Percentiles rank a stretch among this genome's conserved stretches.
Evolutionary conservation across 2,329 filamentous ascomycete genomes (phyloP).

Genomic region (Blastomyces silverae): DNA sequence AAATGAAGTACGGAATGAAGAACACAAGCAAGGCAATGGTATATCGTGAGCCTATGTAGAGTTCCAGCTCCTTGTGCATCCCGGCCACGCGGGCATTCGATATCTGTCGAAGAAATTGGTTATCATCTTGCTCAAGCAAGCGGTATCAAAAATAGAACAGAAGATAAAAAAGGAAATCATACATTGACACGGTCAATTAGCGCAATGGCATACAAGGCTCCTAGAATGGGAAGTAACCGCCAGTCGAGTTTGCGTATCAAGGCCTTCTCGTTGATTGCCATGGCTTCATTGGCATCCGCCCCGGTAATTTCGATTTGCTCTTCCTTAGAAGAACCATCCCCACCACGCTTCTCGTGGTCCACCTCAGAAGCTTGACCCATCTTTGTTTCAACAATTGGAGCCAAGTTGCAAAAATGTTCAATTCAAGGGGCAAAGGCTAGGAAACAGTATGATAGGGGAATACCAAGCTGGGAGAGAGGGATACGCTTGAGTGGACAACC

Average conservation of each 20-base stretch:
- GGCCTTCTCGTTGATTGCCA: slow-evolving; percentile 29
- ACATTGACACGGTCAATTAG: slow-evolving; percentile 76
- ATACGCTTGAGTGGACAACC: background rate
- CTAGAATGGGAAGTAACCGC: slow-evolving; percentile 56
- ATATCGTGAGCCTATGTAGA: slow-evolving; percentile 28
- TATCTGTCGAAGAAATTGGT: slow-evolving; percentile 18
- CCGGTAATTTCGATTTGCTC: slow-evolving; percentile 11
- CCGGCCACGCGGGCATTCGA: slow-evolving; percentile 64
- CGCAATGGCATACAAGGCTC: slow-evolving; percentile 64
- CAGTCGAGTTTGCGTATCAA: slow-evolving; percentile 52
- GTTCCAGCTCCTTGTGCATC: slow-evolving; percentile 25
- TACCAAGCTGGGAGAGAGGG: background rate
- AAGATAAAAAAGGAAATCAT: background rate
- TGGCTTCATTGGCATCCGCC: slow-evolving; percentile 10
- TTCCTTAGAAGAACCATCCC: background rate
- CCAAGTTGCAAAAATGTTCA: background rate
- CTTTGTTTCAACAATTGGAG: background rate
- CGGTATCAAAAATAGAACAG: background rate
- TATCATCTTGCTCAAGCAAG: background rate
- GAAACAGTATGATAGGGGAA: background rate
- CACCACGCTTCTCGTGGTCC: slow-evolving; percentile 3
- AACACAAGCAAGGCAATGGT: slow-evolving; percentile 63
- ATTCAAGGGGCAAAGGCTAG: background rate
- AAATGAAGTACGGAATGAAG: slow-evolving; percentile 65
- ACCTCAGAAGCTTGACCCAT: background rate